Conservation (phyloP, 139 green algal species). For the Chlamydomonas applanata region DNA sequence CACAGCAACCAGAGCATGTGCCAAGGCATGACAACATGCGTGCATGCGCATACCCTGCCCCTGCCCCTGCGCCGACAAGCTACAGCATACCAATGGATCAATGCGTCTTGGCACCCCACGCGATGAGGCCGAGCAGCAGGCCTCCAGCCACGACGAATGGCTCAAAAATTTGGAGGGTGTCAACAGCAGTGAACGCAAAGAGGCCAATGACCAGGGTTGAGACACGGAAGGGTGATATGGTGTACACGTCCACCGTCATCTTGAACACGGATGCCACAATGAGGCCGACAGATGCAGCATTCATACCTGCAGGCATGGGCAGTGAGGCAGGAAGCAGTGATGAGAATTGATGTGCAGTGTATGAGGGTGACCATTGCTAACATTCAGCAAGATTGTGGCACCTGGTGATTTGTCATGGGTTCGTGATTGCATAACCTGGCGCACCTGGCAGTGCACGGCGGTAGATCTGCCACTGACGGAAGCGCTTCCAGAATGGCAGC, state of each 20-base stretch:
- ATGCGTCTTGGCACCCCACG: conserved; percentile 58
- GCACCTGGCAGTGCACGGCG: conserved; percentile 20
- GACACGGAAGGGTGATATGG: conserved; percentile 55
- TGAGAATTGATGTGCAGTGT: conserved; percentile 17
- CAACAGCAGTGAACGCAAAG: conserved; percentile 61
- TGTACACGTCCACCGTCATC: conserved; percentile 67
- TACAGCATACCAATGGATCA: conserved; percentile 24
- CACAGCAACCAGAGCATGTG: no score
- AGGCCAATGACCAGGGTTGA: conserved; percentile 75
- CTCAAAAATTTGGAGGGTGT: conserved; percentile 63
- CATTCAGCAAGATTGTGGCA: no score
- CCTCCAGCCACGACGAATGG: conserved; percentile 72
- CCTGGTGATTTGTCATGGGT: no score
- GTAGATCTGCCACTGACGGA: conserved; percentile 63
- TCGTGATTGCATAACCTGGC: not conserved
- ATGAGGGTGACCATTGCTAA: not conserved
- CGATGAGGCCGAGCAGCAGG: conserved; percentile 69
- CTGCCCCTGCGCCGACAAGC: no score
- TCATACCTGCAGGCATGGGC: conserved; percentile 59
- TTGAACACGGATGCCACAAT: conserved; percentile 83
- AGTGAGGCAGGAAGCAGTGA: conserved; percentile 25
- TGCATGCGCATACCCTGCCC: no score
- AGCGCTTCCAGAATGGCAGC: conserved; percentile 87
- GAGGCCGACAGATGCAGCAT: conserved; percentile 83
- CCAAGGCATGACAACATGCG: no score